Base-by-base conservation (phyloP, 2,329 filamentous ascomycete species). In the Septoria petroselini region DNA sequence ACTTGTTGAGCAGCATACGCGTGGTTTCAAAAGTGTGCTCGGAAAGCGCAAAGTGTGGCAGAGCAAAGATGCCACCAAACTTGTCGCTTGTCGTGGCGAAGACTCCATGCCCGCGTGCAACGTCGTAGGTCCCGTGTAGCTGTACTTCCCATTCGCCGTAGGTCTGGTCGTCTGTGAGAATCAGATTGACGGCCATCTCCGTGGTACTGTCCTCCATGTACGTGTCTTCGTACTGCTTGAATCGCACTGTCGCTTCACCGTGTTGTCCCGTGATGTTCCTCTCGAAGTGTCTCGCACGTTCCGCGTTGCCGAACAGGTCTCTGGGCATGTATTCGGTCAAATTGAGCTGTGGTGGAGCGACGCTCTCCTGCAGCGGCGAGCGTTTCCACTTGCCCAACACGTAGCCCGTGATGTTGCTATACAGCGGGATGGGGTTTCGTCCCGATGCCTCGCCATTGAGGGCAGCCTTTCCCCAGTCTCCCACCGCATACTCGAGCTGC, bases 71-170 rank as follows among this genome's bases (percentile, higher is more conserved):
- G 35, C 93, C 91, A n/a, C 85, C 82, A 63, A 93, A 79, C 73
- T 95, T 96, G 65, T 95, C 87, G 68, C 90, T 96, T 40, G 90
- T 91, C 0, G 91, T 96, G 1, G 86, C 88, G 65, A 97, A 73
- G 29, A 97, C 73, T 41, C 93, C 81, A 11, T 83, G 80, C 1
- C 93, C 93, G 55, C 86, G 81, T n/a, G 80, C 78, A 30, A 86
- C 83, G 76, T 90, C 94, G 71, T 97, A 91, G 3, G 94, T 79
- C 3, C 93, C 93, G 68, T 89, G 84, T 41, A 95, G 71, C 43
- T 81, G 78, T 71, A 94, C 82, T 59, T 91, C 85, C 83, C 86
- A 91, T 58, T 82, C 86, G 63, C 84, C 84, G 4, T 86, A 85
- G 53, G 80, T 80, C 48, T 80, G 77, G 34, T 81, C 76, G 61